Conservation (phyloP, 2,329 filamentous ascomycete species). For the Colletotrichum godetiae region DNA sequence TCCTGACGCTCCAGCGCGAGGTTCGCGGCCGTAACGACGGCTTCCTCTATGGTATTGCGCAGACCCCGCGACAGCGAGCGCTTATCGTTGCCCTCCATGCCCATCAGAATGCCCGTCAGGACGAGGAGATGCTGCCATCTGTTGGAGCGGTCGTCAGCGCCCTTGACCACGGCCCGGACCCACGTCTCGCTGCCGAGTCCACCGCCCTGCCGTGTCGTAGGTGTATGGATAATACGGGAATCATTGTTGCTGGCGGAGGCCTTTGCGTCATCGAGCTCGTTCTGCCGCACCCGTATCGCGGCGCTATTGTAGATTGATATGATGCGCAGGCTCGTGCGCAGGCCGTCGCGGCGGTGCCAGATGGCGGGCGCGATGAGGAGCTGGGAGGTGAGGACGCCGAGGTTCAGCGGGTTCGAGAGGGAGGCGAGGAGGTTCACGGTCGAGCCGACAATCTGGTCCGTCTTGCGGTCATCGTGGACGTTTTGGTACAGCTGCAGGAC, state of each 20-base stretch:
- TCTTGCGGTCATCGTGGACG: constrained; percentile 60
- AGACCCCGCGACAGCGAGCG: constrained; percentile 73
- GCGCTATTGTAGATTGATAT: constrained; percentile 80
- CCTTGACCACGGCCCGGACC: constrained; percentile 67
- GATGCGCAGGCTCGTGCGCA: constrained; percentile 72
- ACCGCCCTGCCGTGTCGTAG: constrained; percentile 48
- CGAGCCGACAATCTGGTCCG: constrained; percentile 71
- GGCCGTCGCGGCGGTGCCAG: constrained; percentile 71
- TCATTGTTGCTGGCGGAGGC: constrained; percentile 20
- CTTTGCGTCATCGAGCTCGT: constrained; percentile 52
- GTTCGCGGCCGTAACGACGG: constrained; percentile 80
- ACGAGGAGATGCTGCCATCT: constrained; percentile 89
- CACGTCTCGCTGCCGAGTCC: constrained; percentile 63
- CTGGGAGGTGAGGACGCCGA: constrained; percentile 78
- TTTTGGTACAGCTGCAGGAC: constrained; percentile 71
- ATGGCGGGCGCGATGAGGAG: constrained; percentile 77
- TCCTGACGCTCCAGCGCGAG: constrained; percentile 72
- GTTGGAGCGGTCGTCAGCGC: constrained; percentile 67
- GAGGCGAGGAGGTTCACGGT: constrained; percentile 75
- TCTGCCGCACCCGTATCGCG: constrained; percentile 63
- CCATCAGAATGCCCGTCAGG: constrained; percentile 81
- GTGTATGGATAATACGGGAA: constrained; percentile 39
- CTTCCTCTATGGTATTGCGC: constrained; percentile 75
- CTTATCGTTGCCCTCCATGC: constrained; percentile 74
- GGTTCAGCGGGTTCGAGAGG: constrained; percentile 80